Percentiles rank a stretch among this genome's conserved stretches.
These are phyloP conservation scores for Fusarium neocosmosporiellum DNA, from an alignment of 2,329 filamentous ascomycete species.

Conservation along the genomic window DNA sequence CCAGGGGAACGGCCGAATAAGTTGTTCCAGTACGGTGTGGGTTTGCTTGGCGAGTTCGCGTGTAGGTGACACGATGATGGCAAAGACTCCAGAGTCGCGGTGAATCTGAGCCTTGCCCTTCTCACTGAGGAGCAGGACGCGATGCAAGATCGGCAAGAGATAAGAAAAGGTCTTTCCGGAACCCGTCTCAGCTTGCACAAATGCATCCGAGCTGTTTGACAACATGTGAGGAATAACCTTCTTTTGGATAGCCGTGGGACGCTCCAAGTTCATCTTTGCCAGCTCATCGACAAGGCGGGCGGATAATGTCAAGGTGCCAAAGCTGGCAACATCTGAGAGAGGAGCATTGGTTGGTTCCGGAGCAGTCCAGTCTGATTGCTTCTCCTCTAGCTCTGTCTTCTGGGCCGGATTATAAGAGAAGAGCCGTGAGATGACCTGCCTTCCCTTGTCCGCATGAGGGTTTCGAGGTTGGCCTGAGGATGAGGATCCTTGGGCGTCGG, in stretches of 20 bases:
- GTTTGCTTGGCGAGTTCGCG: constrained; percentile 96
- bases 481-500: constrained; percentile 24
- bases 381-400: constrained; percentile 69
- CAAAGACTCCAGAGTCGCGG: constrained; percentile 89
- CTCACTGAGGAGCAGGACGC: constrained; percentile 81
- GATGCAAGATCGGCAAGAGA: constrained; percentile 88
- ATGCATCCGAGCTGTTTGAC: constrained; percentile 86
- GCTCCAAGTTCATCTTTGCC: constrained; percentile 87
- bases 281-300: constrained; percentile 84
- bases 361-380: constrained; percentile 62
- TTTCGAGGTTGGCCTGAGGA: constrained; percentile 33
- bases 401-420: constrained; percentile 90
- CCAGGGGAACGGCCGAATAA: constrained; percentile 92
- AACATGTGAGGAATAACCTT: constrained; percentile 85
- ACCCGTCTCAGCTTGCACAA: constrained; percentile 96
- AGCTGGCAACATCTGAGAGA: constrained; percentile 84
- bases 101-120: constrained; percentile 71
- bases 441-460: constrained; percentile 40
- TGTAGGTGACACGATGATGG: constrained; percentile 92
- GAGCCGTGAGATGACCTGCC: constrained; percentile 85
- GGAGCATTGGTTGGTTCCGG: constrained; percentile 91
- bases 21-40: constrained; percentile 82
- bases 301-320: constrained; percentile 86
- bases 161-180: constrained; percentile 99
- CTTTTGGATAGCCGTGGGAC: constrained; percentile 94